Conservation (phyloP, 345 rosid species). For the Orychophragmus violaceus region DNA sequence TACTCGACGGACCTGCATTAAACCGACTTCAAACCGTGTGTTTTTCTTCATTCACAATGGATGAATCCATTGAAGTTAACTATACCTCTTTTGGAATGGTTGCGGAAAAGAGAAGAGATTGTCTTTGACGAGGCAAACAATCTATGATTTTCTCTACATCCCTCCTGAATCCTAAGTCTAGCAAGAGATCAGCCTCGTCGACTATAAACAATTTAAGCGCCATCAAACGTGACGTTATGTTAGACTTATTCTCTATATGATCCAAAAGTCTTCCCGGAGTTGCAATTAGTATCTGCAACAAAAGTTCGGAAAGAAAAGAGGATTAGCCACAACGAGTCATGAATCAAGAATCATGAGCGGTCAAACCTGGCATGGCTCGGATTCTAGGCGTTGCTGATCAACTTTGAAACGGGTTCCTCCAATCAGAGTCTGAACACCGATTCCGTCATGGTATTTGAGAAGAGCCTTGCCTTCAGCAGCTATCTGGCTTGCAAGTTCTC, state of each 20-base stretch:
- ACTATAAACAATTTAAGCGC: constrained; percentile 82
- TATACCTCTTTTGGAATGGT: constrained; percentile 90
- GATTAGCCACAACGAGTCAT: background rate
- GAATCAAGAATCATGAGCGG: background rate
- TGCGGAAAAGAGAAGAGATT: constrained; percentile 80
- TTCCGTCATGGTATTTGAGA: constrained; percentile 73
- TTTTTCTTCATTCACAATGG: background rate
- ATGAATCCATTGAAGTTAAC: background rate
- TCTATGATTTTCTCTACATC: constrained; percentile 88
- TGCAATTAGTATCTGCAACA: constrained; percentile 74
- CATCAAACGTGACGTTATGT: constrained; percentile 76
- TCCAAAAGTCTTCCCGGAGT: constrained; percentile 96
- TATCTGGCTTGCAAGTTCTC: constrained; percentile 93
- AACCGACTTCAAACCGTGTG: background rate
- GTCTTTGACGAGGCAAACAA: constrained; percentile 82
- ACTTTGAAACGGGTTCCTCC: constrained; percentile 94
- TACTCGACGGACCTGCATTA: constrained; percentile 73
- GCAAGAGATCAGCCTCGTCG: constrained; percentile 92
- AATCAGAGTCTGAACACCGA: constrained; percentile 78
- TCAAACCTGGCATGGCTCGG: constrained; percentile 88
- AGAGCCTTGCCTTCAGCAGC: constrained; percentile 91
- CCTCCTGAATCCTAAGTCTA: constrained; percentile 89
- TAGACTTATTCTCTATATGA: constrained; percentile 84
- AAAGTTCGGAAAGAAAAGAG: constrained; percentile 4
- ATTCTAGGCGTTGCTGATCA: constrained; percentile 74